Base-by-base conservation (phyloP, 805 yeast species). In the Wickerhamiella alocasiicola region DNA sequence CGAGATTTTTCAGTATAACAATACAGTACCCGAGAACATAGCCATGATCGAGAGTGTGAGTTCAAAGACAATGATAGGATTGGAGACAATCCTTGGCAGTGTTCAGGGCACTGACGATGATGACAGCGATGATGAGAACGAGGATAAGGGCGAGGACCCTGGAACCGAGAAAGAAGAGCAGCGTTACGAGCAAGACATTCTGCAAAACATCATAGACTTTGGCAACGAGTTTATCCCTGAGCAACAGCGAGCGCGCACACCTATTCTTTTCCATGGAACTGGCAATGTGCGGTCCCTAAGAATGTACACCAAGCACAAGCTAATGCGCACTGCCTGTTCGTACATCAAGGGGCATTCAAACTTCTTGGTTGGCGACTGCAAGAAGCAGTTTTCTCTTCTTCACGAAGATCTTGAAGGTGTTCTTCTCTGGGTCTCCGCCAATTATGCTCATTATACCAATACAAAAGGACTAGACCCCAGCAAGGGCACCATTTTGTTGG, bases 321-420 rank as follows among this genome's bases (percentile, higher is more conserved):
- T 76, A 15, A 51, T 76, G 43, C 62, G 59, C 12, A 59, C 60
- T 28, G 62, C 72, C 2, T 78, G 85, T 50, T 42, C 52, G 6
- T 76, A 74, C 46, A 55, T 78, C 30, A 58, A 58, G 36, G 41
- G 49, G 9, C 61, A 72, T 27, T 68, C 74, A 1, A 64, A 67
- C 27, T 73, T 74, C 46, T 74, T 59, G 49, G 45, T 78, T 11
- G 81, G 81, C 2, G 80, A 76, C 48, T 78, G 84, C 55, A 51
- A 55, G 2, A 56, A 72, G 2, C 84, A 78, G 52, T 61, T 77
- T 16, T 72, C 71, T 46, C 65, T 74, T 9, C 68, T 78, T 6
- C 74, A 72, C 44, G 84, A 83, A 0, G 79, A 76, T 45, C 57
- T 65, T 3, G 84, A 78, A 53, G 84, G 83, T 0, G 46, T 77